Evolutionary conservation across 2,329 filamentous ascomycete species (phyloP), one percentile per base, ranked within the genome.

Genomic region (Aspergillus sojae): DNA sequence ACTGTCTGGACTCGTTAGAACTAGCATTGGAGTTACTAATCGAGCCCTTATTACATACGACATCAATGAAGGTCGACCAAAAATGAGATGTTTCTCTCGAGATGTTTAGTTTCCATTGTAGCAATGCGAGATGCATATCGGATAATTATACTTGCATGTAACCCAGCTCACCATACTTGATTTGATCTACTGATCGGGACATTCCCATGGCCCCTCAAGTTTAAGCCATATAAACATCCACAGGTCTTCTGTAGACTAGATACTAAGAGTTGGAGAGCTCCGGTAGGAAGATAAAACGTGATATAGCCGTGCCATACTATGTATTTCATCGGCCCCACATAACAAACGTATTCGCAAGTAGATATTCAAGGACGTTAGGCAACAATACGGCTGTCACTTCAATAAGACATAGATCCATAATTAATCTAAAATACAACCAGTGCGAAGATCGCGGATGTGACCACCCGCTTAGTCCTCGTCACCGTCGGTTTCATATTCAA

Each of bases 401-500:
- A 60, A 73, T 66, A 69, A 73, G 65, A 70, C 65, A 64, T 64
- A 68, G 66, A 70, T 68, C 68, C 73, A 71, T 68, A 67, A 75
- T 72, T 72, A 70, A 61, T 75, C 75, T 77, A 77, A 75, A 75
- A 75, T 77, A 77, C 75, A 77, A 71, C 71, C 68, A 67, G 66
- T 65, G 62, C 67, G 48, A 19, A 65, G 58, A 68, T 50, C 11
- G 10, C 7, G 28, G 28, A 32, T 32, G 16, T 19, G 16, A 60
- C 39, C 60, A 46, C 41, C 46, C 36, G 34, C 55, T 23, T 39
- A 58, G 41, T 64, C 46, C 34, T 76, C 75, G 53, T 76, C 78
- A 5, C 69, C 73, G 50, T 83, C 81, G 45, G 79, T 77, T 68
- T 82, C 77, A 62, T 83, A 83, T 21, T 77, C 73, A 64, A 83